These are phyloP conservation scores for Chaetomiaceae sp. DNA, from an alignment of 2,329 filamentous ascomycete species.

Conservation along the genomic window DNA sequence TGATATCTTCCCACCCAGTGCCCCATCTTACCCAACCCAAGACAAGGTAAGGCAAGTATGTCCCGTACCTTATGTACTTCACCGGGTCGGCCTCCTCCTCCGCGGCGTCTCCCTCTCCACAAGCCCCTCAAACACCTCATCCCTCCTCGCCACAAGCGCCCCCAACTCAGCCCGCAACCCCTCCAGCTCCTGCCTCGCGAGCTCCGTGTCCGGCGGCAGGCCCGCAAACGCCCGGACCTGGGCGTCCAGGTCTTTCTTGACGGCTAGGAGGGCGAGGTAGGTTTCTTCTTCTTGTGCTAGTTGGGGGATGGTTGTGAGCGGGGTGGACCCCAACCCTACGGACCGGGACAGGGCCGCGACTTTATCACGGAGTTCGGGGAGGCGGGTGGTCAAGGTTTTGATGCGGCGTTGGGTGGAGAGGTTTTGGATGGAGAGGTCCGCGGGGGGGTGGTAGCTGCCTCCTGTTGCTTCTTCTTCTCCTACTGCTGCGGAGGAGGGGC, in stretches of 20 bases:
- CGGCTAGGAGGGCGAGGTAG: constrained; percentile 52
- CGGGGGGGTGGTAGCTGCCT: constrained; percentile 45
- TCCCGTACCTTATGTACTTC: constrained; percentile 13
- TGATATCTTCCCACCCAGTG: no score
- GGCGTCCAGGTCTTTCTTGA: constrained; percentile 55
- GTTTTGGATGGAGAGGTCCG: constrained; percentile 63
- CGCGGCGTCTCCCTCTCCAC: constrained; percentile 57
- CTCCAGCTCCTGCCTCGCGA: constrained; percentile 67
- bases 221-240: constrained; percentile 64
- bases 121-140: constrained; percentile 69
- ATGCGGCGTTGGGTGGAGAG: constrained; percentile 66
- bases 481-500: not conserved
- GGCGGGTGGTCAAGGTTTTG: constrained; percentile 60
- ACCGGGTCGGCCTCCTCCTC: constrained; percentile 28
- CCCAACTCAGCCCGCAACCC: constrained; percentile 60
- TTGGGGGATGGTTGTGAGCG: constrained; percentile 51
- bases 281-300: constrained; percentile 54
- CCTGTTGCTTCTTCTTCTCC: not conserved
- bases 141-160: constrained; percentile 56
- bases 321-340: no score
- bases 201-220: constrained; percentile 64
- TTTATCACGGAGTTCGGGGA: constrained; percentile 61
- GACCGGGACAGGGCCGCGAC: constrained; percentile 39
- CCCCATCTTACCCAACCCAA: not conserved
- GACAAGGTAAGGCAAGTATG: no score